These are phyloP conservation scores for Mycena olivaceomarginata DNA, from an alignment of 768 basidiomycete genomes.

Conservation along the genomic window DNA sequence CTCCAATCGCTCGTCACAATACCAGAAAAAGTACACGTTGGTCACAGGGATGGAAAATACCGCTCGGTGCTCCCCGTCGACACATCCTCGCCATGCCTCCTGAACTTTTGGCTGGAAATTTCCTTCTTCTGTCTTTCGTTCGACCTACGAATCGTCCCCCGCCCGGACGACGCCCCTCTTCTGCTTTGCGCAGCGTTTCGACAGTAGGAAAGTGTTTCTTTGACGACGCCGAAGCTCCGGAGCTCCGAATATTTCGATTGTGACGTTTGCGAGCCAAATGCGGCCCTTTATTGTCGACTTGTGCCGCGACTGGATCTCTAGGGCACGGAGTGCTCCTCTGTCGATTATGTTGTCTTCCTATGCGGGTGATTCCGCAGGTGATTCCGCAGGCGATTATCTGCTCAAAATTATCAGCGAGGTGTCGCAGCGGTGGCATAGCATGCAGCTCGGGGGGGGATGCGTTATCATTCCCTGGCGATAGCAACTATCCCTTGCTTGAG, in stretches of 20 bases:
- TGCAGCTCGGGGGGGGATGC: not conserved
- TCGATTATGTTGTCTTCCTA: not conserved
- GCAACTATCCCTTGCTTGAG: not conserved
- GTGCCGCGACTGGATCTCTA: not conserved
- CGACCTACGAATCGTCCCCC: slow-evolving; percentile 2
- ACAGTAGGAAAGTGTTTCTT: not conserved
- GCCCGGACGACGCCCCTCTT: not conserved
- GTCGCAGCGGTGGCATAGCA: not conserved
- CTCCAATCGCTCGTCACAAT: not conserved
- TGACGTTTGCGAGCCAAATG: too few species aligned
- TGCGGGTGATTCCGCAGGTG: too few species aligned
- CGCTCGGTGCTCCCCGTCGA: not conserved
- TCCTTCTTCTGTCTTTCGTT: not conserved
- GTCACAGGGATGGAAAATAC: not conserved
- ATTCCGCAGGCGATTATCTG: too few species aligned
- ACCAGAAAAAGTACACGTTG: slow-evolving; percentile 8
- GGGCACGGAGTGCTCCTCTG: not conserved
- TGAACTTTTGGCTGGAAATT: slow-evolving; percentile 7
- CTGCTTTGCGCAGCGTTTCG: not conserved
- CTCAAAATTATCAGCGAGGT: not conserved
- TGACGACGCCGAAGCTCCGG: slow-evolving; percentile 6
- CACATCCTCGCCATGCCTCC: not conserved
- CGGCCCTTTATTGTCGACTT: not conserved
- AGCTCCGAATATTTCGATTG: not conserved
- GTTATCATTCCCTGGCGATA: not conserved